A percentile compares a stretch with the other conserved stretches of the same genome.
phyloP scores from a whole-genome alignment of 2,329 filamentous ascomycete species.

The Microsporum audouinii region DNA sequence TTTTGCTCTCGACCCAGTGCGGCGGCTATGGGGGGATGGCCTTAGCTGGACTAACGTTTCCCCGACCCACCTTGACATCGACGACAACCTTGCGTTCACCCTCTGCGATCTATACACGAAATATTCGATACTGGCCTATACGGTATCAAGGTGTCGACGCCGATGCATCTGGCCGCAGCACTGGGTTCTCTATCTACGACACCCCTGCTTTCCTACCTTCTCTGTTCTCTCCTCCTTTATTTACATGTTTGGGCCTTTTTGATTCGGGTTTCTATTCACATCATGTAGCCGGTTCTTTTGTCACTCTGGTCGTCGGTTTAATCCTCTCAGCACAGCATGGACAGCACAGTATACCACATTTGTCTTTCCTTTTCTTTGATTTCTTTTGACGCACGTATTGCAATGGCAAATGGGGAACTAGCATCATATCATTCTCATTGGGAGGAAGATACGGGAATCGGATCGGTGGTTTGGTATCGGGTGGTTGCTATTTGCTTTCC shows the following conservation, averaged over 20 bases:
- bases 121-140: not conserved
- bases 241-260: not conserved
- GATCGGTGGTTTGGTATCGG: slow-evolving; percentile 4
- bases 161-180: not conserved
- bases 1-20: not conserved
- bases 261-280: not conserved
- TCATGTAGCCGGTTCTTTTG: not conserved
- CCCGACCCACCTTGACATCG: not conserved
- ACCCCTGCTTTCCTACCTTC: not conserved
- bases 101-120: not conserved
- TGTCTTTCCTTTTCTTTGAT: not conserved
- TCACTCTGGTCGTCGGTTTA: not conserved
- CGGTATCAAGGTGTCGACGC: not conserved
- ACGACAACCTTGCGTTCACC: not conserved
- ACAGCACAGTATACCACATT: not conserved
- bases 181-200: not conserved
- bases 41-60: slow-evolving; percentile 4
- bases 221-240: not conserved
- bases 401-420: slow-evolving; percentile 2
- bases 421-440: slow-evolving; percentile 5
- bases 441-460: slow-evolving; percentile 3
- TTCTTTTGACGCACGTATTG: not conserved
- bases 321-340: not conserved
- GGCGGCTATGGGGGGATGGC: slow-evolving; percentile 1
- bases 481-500: slow-evolving; percentile 4